Evolutionary conservation across 2,329 filamentous ascomycete species (phyloP).

Genomic region (Emydomyces testavorans): DNA sequence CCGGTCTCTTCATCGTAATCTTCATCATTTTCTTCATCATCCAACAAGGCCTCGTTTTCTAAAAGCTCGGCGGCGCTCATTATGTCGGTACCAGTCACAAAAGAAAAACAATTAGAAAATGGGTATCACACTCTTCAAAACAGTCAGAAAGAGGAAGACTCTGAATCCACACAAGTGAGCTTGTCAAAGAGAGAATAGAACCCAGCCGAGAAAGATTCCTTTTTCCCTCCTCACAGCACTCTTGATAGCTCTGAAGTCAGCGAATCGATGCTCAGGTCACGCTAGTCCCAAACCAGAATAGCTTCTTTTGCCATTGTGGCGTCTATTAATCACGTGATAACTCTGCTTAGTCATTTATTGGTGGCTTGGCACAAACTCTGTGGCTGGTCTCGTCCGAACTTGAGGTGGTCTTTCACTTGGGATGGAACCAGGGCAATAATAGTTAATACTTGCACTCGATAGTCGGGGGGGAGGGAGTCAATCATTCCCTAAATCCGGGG

Average conservation of each 20-base stretch:
- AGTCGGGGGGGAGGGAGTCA: neutral
- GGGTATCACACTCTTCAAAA: neutral
- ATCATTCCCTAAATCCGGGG: neutral
- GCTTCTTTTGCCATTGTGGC: neutral
- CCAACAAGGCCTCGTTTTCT: slow-evolving; percentile 73
- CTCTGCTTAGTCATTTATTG: neutral
- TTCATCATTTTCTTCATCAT: slow-evolving; percentile 73
- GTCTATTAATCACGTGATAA: neutral
- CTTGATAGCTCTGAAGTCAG: neutral
- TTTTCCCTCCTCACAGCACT: no score
- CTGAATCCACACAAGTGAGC: neutral
- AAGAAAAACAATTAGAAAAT: neutral
- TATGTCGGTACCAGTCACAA: neutral
- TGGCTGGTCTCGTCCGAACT: neutral
- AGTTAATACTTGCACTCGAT: no score
- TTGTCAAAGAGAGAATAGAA: neutral
- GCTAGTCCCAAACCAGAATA: neutral
- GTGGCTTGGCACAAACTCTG: neutral
- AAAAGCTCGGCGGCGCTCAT: slow-evolving; percentile 61
- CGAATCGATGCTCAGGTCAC: neutral
- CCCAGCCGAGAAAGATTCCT: neutral
- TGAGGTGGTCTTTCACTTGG: no score
- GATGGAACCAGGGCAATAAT: no score
- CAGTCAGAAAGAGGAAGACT: neutral
- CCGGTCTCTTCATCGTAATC: slow-evolving; percentile 68